Percentiles rank a stretch among this genome's conserved stretches.
phyloP scores from a whole-genome alignment of 2,329 filamentous ascomycete genomes.

The Hymenoscyphus linearis region DNA sequence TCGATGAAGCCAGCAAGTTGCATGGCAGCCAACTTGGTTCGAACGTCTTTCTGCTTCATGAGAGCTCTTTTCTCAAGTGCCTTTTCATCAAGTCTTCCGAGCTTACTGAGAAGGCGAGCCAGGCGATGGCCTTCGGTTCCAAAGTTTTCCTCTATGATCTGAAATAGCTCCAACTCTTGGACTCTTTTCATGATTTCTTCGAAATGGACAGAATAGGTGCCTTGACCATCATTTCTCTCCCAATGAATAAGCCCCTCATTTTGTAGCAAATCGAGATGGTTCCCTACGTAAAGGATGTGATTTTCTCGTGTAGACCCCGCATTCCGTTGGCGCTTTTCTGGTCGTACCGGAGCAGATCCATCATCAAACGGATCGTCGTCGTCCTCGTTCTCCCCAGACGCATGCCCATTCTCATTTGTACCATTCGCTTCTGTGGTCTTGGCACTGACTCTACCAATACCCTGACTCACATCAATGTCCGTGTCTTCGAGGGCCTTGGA shows the following conservation, averaged over 20 bases:
- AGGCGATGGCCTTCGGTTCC: conserved; percentile 74
- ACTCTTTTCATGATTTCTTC: conserved; percentile 64
- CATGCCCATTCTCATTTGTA: conserved; percentile 14
- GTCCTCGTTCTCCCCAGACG: conserved; percentile 1
- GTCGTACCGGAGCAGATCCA: conserved; percentile 7
- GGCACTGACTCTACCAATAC: conserved; percentile 50
- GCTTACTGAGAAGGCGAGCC: conserved; percentile 76
- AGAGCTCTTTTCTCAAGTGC: conserved; percentile 74
- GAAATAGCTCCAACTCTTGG: conserved; percentile 74
- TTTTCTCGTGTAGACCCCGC: conserved; percentile 26
- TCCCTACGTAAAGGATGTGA: conserved; percentile 56
- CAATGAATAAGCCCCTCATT: conserved; percentile 64
- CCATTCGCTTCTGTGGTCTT: conserved; percentile 32
- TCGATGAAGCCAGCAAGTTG: conserved; percentile 83
- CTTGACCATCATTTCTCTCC: conserved; percentile 55
- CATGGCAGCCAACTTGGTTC: conserved; percentile 78
- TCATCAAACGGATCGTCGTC: conserved; percentile 21
- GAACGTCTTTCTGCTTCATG: conserved; percentile 79
- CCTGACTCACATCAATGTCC: conserved; percentile 47
- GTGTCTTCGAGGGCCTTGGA: conserved; percentile 45
- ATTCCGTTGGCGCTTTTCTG: conserved; percentile 7
- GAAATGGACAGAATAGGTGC: conserved; percentile 83
- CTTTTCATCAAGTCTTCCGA: conserved; percentile 94
- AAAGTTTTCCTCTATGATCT: conserved; percentile 71
- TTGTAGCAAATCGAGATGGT: conserved; percentile 67